Base-by-base conservation (phyloP, 208 protist species). In the Trypanosoma rangeli region DNA sequence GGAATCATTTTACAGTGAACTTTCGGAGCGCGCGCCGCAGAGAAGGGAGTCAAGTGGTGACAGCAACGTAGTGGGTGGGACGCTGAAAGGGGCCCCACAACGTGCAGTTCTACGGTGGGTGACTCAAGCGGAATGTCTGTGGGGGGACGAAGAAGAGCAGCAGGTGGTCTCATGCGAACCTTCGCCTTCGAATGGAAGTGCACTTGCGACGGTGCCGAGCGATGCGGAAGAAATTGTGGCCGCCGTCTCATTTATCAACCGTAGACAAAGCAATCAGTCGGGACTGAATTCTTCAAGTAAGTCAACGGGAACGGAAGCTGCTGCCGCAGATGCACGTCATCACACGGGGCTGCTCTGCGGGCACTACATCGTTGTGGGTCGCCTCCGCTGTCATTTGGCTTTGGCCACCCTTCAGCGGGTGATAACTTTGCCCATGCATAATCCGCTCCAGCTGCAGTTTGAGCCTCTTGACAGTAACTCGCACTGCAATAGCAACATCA, bases 81-180 rank as follows among this genome's bases (percentile, higher is more conserved):
- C 59, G 49, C 24, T 5, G 12, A 65, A 76, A 33, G 9, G 5
- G 18, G 16, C 59, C 48, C n/a, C 8, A 28, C 70, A 76, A 33
- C 72, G 77, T 0, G 64, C 78, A 46, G 65, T 46, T n/a, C 67
- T 82, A 12, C 20, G 52, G 18, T 86, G 80, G 80, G 37, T 61
- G 42, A 18, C 0, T 18, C 20, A 31, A 28, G 20, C 39, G 20
- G 46, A 73, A 26, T 22, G 68, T 46, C 18, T 15, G 10, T 1
- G 13, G 22, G 20, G 24, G 26, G 28, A 46, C 15, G 42, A 5
- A 16, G 8, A 3, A 46, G 1, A 3, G 42, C 42, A 16, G 42
- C 42, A 46, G 8, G 15, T 10, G 4, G 7, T 9, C 42, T 20
- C 42, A 46, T 16, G 1, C 12, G 3, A 10, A 5, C 3, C 42